phyloP scores from a whole-genome alignment of 2,329 filamentous ascomycete species.

The Talaromyces sp. region DNA sequence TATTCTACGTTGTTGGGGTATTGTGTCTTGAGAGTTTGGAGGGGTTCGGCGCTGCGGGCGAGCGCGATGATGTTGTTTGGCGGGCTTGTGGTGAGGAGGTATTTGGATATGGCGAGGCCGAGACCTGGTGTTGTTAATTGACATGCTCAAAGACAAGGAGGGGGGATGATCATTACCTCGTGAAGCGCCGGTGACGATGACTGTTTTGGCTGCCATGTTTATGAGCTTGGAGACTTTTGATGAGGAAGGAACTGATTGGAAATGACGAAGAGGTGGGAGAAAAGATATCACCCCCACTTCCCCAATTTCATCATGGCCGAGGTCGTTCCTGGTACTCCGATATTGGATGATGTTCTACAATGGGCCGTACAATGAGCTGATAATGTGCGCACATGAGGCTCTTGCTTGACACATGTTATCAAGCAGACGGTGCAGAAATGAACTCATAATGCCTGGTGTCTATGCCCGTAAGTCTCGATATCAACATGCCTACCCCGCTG shows the following conservation, averaged over 20 bases:
- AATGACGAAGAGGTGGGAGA: not conserved
- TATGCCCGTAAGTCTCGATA: not conserved
- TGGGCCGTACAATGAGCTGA: not conserved
- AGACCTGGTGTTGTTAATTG: constrained; percentile 46
- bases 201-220: constrained; percentile 49
- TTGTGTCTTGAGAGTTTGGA: constrained; percentile 52
- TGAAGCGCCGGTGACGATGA: constrained; percentile 67
- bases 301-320: not conserved
- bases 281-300: not conserved
- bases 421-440: not conserved
- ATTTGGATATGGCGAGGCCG: constrained; percentile 58
- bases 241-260: not conserved
- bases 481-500: constrained; percentile 13
- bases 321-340: not conserved
- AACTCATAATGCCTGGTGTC: not conserved
- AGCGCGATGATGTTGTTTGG: constrained; percentile 57
- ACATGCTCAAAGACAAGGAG: no score
- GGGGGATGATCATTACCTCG: constrained; percentile 45
- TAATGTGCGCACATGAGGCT: not conserved
- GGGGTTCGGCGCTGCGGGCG: constrained; percentile 54
- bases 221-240: constrained; percentile 38
- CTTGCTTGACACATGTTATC: not conserved
- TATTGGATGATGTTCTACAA: not conserved
- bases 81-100: constrained; percentile 51
- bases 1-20: constrained; percentile 55